Evolutionary conservation across 768 basidiomycete genomes (phyloP), one percentile per base, ranked within the genome.

Genomic region (Phaeotremella fagi): DNA sequence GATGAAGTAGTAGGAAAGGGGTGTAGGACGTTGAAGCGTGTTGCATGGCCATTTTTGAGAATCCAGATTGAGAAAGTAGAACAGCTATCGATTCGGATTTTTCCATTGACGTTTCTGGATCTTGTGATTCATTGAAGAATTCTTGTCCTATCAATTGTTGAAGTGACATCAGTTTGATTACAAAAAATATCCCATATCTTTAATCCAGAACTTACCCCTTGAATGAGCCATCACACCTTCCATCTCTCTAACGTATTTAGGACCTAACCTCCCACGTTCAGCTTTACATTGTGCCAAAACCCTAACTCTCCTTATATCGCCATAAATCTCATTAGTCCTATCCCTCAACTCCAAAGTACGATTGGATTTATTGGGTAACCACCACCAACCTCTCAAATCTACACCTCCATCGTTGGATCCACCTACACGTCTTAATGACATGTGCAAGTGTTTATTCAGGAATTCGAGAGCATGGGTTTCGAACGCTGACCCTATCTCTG

Each of bases 341-440:
- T 55, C 33, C 27, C 24, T 26, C 3, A 29, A 2, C 35, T 6
- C 6, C 6, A 33, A 24, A 16, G 26, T 12, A 35, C 7, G 16
- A 7, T 33, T 22, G 35, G 11, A 11, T 22, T 41, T 41, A 11
- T 18, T 25, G 2, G 87, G 90, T 3, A 94, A 76, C 85, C 85
- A 90, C 91, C 91, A 94, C 88, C 89, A 92, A 15, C 91, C 91
- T 48, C 85, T 71, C 20, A 94, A 78, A 73, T 95, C 91, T 37
- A 95, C 77, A 0, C 91, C 91, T 3, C 90, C 89, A 70, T 94
- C 91, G n/a, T 82, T 80, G 64, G 80, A 83, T n/a, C 90, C 89
- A 3, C 90, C 90, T 15, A 91, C 83, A 46, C 83, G 82, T 42
- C 75, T 78, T 3, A 92, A 79, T 1, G 83, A 79, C 90, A 94